Conservation (phyloP, 179 eudicot genomes). For the Nepenthes alata region DNA sequence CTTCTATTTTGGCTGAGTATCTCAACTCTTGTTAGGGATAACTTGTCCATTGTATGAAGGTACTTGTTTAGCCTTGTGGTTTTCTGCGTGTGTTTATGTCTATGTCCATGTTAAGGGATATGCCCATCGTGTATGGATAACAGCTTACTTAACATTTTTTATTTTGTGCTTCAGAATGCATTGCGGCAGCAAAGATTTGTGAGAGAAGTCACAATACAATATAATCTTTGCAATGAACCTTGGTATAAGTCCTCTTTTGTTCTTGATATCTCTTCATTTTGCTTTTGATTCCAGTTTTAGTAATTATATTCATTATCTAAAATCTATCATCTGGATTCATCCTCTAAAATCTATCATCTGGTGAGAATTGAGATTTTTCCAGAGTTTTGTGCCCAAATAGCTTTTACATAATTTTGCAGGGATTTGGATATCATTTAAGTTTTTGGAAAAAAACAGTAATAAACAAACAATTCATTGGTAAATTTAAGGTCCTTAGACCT, state of each 20-base stretch:
- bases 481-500: no score
- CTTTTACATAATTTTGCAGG: background rate
- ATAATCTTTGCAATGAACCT: constrained; percentile 94
- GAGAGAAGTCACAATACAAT: constrained; percentile 94
- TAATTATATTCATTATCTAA: background rate
- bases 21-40: no score
- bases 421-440: background rate
- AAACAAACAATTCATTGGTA: no score
- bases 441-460: no score
- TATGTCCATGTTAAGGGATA: no score
- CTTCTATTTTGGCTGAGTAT: no score
- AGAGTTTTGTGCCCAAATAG: background rate
- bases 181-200: constrained; percentile 92
- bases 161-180: constrained; percentile 54
- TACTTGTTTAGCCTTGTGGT: no score
- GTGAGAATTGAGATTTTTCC: background rate
- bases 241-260: constrained; percentile 30
- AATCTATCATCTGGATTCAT: background rate
- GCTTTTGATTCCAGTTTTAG: background rate
- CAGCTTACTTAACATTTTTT: background rate
- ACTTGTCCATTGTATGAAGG: no score
- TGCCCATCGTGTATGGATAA: no score
- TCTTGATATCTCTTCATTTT: background rate
- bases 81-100: no score
- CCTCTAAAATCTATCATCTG: background rate